Evolutionary conservation across 2,329 filamentous ascomycete genomes (phyloP).

Genomic region (Sporothrix sp.): DNA sequence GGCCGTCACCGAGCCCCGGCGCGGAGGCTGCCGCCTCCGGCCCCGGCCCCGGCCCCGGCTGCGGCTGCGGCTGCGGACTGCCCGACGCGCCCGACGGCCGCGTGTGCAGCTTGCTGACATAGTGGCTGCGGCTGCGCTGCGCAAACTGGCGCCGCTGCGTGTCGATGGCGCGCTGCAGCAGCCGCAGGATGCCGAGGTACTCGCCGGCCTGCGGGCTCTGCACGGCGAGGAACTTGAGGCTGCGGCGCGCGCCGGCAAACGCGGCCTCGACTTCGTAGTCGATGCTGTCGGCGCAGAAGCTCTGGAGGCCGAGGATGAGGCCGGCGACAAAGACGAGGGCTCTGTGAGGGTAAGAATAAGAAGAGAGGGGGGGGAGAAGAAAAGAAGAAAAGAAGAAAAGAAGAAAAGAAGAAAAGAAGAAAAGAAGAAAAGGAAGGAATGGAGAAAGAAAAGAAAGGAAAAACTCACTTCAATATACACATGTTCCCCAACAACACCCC

Average conservation of each 20-base stretch:
- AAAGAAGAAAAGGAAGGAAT: neutral
- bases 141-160: slow-evolving; percentile 21
- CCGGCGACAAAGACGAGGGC: slow-evolving; percentile 48
- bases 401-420: neutral
- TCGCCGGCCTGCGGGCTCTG: slow-evolving; percentile 18
- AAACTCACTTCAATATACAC: slow-evolving; percentile 8
- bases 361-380: no score
- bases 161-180: slow-evolving; percentile 17
- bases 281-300: slow-evolving; percentile 1
- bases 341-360: slow-evolving; percentile 23
- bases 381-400: neutral
- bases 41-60: no score
- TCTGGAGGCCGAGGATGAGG: slow-evolving; percentile 42
- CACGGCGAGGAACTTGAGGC: slow-evolving; percentile 6
- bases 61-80: no score
- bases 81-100: no score
- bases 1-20: no score
- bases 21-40: no score
- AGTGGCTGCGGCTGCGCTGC: slow-evolving; percentile 28
- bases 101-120: slow-evolving; percentile 20
- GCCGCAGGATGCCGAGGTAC: slow-evolving; percentile 16
- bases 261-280: slow-evolving; percentile 15
- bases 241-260: slow-evolving; percentile 14
- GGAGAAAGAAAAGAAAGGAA: neutral
- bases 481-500: slow-evolving; percentile 16